Conservation (phyloP, 108 stramenopile genomes). For the Cyclotella baltica region DNA sequence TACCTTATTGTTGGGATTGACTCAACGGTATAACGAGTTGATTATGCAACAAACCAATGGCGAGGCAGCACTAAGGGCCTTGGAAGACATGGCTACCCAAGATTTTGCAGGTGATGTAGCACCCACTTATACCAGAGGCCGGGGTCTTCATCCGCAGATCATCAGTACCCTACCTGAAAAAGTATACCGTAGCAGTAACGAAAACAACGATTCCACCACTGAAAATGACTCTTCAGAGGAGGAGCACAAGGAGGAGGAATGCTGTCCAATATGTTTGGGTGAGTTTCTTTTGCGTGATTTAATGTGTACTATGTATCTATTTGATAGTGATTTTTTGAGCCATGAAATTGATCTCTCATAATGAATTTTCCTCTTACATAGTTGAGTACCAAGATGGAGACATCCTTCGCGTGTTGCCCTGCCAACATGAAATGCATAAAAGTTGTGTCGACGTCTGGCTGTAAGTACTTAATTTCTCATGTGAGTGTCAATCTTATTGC, state of each 20-base stretch:
- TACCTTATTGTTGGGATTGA: conserved; percentile 49
- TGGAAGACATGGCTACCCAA: conserved; percentile 26
- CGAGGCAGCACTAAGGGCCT: conserved; percentile 28
- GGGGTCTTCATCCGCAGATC: conserved; percentile 54
- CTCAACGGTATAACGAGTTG: conserved; percentile 53
- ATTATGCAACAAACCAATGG: conserved; percentile 46
- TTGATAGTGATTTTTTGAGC: not conserved
- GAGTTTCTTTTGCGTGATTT: not conserved
- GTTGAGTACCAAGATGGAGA: conserved; percentile 71
- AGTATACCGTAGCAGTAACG: conserved; percentile 40
- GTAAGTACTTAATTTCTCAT: no score
- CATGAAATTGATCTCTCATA: not conserved
- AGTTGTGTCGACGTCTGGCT: conserved; percentile 70
- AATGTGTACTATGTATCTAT: no score
- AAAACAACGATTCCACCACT: conserved; percentile 13
- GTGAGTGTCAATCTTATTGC: no score
- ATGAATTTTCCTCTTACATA: not conserved
- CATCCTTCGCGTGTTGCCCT: conserved; percentile 62
- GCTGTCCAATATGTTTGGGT: conserved; percentile 67
- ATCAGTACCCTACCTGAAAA: conserved; percentile 63
- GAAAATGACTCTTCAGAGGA: conserved; percentile 24
- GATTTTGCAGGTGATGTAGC: conserved; percentile 28
- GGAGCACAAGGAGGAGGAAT: conserved; percentile 38
- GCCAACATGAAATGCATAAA: conserved; percentile 64
- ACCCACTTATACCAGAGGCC: conserved; percentile 38